phyloP scores from a whole-genome alignment of 352 stramenopile genomes.

The Pseudoperonospora humuli region DNA sequence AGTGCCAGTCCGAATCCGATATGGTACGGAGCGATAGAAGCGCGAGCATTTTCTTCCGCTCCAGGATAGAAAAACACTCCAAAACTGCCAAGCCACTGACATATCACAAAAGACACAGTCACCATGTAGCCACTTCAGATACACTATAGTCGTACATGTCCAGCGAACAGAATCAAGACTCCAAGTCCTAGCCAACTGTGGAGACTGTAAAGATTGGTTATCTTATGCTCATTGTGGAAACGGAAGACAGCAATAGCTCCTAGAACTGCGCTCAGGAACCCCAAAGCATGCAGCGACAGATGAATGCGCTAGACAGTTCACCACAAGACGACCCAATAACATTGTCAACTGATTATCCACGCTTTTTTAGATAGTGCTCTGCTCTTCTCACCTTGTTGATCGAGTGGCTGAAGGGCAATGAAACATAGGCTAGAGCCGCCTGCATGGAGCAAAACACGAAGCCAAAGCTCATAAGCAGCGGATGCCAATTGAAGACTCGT shows the following conservation, averaged over 20 bases:
- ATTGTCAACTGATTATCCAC: too few relatives aligned
- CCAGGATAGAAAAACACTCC: slow-evolving; percentile 70
- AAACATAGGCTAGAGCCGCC: slow-evolving; percentile 58
- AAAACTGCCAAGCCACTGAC: slow-evolving; percentile 60
- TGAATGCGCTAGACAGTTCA: slow-evolving; percentile 44
- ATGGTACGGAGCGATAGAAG: slow-evolving; percentile 47
- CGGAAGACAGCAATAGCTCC: slow-evolving; percentile 70
- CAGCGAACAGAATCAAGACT: slow-evolving; percentile 47
- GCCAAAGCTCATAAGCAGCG: slow-evolving; percentile 77
- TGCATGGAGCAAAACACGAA: slow-evolving; percentile 75
- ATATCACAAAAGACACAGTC: slow-evolving; percentile 1
- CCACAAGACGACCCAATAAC: background rate
- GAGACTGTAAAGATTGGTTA: slow-evolving; percentile 82
- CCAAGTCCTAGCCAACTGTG: slow-evolving; percentile 82
- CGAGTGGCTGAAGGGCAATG: slow-evolving; percentile 52
- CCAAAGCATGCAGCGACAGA: slow-evolving; percentile 54
- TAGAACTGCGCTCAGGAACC: slow-evolving; percentile 47
- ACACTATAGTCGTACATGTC: slow-evolving; percentile 44
- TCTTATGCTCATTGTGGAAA: slow-evolving; percentile 82
- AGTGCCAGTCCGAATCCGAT: slow-evolving; percentile 58
- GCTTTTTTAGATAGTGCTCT: too few relatives aligned
- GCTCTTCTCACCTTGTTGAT: slow-evolving; percentile 49
- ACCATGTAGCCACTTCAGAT: background rate
- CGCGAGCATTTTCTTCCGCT: slow-evolving; percentile 34
- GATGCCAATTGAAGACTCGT: slow-evolving; percentile 84